Conservation (phyloP, 148 eudicot genomes). For the Fagopyrum esculentum region DNA sequence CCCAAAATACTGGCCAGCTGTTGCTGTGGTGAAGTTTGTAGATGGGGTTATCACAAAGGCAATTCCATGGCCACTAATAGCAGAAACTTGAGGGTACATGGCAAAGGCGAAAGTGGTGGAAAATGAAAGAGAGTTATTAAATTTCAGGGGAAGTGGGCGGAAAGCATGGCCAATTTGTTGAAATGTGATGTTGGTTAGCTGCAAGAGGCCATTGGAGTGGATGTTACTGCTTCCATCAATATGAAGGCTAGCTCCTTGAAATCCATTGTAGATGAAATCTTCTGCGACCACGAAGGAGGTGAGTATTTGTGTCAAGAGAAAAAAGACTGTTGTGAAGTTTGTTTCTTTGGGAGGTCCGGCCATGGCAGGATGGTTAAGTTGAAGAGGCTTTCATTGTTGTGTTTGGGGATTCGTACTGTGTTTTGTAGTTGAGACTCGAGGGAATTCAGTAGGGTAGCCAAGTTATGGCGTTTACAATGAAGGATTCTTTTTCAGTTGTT, state of each 20-base stretch:
- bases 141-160: conserved; percentile 19
- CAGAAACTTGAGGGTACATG: conserved; percentile 4
- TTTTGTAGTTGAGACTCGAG: too few relatives aligned
- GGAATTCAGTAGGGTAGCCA: neutral
- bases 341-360: neutral
- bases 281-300: neutral
- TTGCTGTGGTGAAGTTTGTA: conserved; percentile 25
- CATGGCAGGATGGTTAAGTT: neutral
- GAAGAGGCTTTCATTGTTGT: neutral
- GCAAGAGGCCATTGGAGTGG: conserved; percentile 21
- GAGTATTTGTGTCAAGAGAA: neutral
- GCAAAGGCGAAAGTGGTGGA: conserved; percentile 15
- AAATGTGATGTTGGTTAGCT: conserved; percentile 25
- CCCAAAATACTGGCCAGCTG: conserved; percentile 31
- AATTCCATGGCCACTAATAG: conserved; percentile 3
- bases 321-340: neutral
- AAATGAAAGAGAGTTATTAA: conserved; percentile 5
- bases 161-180: conserved; percentile 37
- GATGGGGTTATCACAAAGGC: conserved; percentile 17
- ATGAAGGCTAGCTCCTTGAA: neutral
- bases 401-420: neutral
- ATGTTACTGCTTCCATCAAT: neutral
- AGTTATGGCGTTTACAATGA: neutral
- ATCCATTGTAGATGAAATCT: conserved; percentile 10
- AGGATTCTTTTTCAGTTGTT: too few relatives aligned